Conservation (phyloP, 768 basidiomycete species). For the Lactarius trivialis region DNA sequence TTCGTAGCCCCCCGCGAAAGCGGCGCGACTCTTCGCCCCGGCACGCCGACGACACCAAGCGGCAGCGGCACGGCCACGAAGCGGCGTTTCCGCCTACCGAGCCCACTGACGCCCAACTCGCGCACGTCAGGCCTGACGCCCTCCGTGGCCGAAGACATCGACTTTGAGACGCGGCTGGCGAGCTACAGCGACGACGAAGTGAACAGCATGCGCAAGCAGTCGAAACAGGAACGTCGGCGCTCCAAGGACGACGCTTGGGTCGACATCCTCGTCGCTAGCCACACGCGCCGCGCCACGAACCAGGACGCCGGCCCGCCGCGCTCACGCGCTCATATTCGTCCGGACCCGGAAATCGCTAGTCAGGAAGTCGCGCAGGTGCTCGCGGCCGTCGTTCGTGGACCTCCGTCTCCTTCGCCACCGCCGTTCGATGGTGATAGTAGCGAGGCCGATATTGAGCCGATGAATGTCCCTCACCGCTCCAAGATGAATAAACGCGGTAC, state of each 20-base stretch:
- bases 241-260: constrained; percentile 78
- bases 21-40: background rate
- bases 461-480: constrained; percentile 17
- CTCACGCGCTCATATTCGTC: constrained; percentile 31
- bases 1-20: background rate
- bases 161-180: constrained; percentile 77
- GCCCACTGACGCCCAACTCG: constrained; percentile 43
- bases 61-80: constrained; percentile 33
- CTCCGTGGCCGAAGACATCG: constrained; percentile 73
- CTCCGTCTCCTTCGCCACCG: no score
- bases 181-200: constrained; percentile 47
- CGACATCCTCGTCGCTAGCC: constrained; percentile 69
- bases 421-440: constrained; percentile 35
- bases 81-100: constrained; percentile 53
- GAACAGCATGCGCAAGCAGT: constrained; percentile 22
- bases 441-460: constrained; percentile 25
- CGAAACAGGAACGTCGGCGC: constrained; percentile 38
- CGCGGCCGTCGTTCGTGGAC: constrained; percentile 46
- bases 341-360: constrained; percentile 66
- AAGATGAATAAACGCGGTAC: constrained; percentile 3
- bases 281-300: constrained; percentile 43
- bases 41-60: constrained; percentile 30
- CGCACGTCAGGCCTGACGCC: constrained; percentile 49
- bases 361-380: constrained; percentile 68
- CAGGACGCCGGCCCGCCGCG: constrained; percentile 46